Evolutionary conservation across 768 basidiomycete genomes (phyloP).

Genomic region (Pholiota conissans): DNA sequence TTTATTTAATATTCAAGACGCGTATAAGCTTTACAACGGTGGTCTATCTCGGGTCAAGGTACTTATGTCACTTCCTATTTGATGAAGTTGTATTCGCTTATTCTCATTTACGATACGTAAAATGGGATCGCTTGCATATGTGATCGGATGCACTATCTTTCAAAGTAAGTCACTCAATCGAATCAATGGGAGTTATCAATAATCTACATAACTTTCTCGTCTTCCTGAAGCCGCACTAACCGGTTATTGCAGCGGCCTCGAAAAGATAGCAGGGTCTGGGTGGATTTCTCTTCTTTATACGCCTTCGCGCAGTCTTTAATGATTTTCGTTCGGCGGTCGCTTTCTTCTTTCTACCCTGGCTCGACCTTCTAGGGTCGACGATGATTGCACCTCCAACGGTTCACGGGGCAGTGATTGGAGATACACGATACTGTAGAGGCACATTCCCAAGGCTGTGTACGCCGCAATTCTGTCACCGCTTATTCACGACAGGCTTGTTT

Average conservation of each 20-base stretch:
- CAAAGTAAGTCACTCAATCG: background rate
- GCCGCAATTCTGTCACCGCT: background rate
- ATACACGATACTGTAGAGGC: background rate
- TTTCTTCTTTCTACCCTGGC: constrained; percentile 2
- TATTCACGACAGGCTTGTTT: constrained; percentile 7
- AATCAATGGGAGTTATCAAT: background rate
- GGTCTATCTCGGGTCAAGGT: constrained; percentile 9
- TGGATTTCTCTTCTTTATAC: constrained; percentile 4
- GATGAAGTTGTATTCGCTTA: background rate
- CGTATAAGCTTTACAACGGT: constrained; percentile 3
- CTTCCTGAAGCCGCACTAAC: constrained; percentile 1
- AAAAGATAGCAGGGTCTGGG: background rate
- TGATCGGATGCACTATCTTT: background rate
- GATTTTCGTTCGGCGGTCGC: background rate
- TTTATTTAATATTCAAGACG: constrained; percentile 3
- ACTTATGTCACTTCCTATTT: too few species aligned
- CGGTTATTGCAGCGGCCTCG: background rate
- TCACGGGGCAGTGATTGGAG: background rate
- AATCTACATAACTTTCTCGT: background rate
- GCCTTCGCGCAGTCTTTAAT: constrained; percentile 3
- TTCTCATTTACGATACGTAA: background rate
- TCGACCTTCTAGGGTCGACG: background rate
- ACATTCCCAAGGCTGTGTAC: background rate
- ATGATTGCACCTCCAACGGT: background rate
- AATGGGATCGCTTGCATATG: constrained; percentile 3